Base-by-base conservation (phyloP, 352 stramenopile genomes). In the Plasmopara halstedii region DNA sequence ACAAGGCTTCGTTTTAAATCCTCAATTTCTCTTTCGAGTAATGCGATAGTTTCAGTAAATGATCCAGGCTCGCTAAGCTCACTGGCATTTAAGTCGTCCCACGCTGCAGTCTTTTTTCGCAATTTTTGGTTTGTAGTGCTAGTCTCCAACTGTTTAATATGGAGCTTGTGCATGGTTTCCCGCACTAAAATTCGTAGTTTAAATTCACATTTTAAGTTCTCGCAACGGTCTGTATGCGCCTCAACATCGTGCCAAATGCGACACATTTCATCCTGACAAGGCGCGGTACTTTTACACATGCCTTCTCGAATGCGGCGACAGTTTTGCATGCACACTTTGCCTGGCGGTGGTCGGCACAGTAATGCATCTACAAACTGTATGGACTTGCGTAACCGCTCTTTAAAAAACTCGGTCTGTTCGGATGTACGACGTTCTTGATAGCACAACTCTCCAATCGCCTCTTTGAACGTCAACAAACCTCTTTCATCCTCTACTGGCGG, bases 161-260 rank as follows among this genome's bases (percentile, higher is more conserved):
- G 26, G 33, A 57, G 11, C 35, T 57, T 87, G 66, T 85, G 74
- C 72, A 84, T 82, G 20, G 67, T 87, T 51, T 87, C 74, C 20
- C 74, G 72, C 19, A 78, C 50, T 50, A 87, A 64, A 37, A 87
- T 69, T 15, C 74, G 72, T 40, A 70, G 77, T 29, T 76, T 78
- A 52, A 87, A 81, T 57, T 87, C 74, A 47, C 74, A 87, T 19
- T 80, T 58, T 4, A 45, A 36, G 45, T 87, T 83, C 39, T 72
- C 49, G 42, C 74, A 87, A 38, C 63, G 64, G 26, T 84, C 74
- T 6, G 67, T 85, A 45, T 87, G 72, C 2, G 74, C 72, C 39
- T 87, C 72, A 7, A 87, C 74, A 29, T 87, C 72, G 44, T 85
- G 72, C 74, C 74, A 86, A 18, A 84, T 64, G 17, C 74, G 71